Evolutionary conservation across 495 filamentous ascomycete genomes (phyloP), one percentile per base, ranked within the genome.

Genomic region (Tuber umbilicatum): DNA sequence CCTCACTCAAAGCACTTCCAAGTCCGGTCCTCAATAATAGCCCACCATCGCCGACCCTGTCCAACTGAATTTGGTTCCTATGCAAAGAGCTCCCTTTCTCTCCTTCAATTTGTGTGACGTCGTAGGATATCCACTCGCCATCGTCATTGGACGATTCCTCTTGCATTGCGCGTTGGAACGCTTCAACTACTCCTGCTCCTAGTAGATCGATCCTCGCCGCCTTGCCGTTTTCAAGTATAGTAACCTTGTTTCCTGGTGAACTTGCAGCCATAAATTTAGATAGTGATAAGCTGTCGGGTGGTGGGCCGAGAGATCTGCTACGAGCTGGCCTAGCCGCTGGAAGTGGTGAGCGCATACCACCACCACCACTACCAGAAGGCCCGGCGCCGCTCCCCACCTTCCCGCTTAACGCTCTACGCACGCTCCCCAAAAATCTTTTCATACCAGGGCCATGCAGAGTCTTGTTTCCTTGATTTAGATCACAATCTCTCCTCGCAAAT

Each of bases 381-480:
- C 72, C 14, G 16, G 55, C 5, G 17, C 45, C 40, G 3, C 38
- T 47, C 6, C 78, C 70, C 9, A 83, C 86, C 45, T 89, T 91
- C 60, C 88, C 92, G 78, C 94, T 92, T 70, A 97, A 83, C n/a
- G 90, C 94, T 47, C 94, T 91, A 67, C 92, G 91, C 45, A 98
- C 92, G 75, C 91, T 93, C 0, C 94, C 94, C 68, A 99, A 86
- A 4, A 98, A 85, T 77, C 89, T 95, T 83, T 90, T 93, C 86
- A 98, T 90, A 1, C 93, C 89, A 19, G 89, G 89, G 70, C 84
- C 92, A 21, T 84, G 83, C 71, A 84, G 55, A 43, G 41, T 50
- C 47, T 75, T 78, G 37, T 76, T 79, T 37, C 69, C 72, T 9
- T 71, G 60, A 41, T 74, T 74, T 67, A 64, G 35, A n/a, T 69